Percentiles rank a stretch among this genome's conserved stretches.
Conservation (phyloP, 2,329 filamentous ascomycete species). For the Pseudocercospora cruenta region DNA sequence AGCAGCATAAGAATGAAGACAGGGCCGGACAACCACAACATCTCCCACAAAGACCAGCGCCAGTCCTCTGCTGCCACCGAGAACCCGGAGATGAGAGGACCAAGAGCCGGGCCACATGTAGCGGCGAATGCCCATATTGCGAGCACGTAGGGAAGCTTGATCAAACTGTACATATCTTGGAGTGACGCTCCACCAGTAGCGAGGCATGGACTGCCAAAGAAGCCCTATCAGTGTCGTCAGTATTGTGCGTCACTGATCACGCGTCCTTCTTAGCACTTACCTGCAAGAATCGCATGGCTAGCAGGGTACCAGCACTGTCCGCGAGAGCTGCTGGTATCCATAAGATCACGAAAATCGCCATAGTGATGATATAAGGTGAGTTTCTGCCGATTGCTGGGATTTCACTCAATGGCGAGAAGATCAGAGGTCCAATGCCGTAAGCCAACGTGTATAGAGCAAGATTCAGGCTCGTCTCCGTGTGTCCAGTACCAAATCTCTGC, state of each 20-base stretch:
- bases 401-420: constrained; percentile 70
- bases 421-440: constrained; percentile 62
- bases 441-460: constrained; percentile 58
- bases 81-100: constrained; percentile 65
- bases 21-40: constrained; percentile 64
- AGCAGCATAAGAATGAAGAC: constrained; percentile 63
- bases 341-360: constrained; percentile 69
- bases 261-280: not conserved
- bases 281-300: constrained; percentile 62
- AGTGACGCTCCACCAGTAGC: constrained; percentile 62
- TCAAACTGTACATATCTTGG: constrained; percentile 55
- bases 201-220: constrained; percentile 68
- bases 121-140: constrained; percentile 51
- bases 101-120: constrained; percentile 57
- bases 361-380: constrained; percentile 68
- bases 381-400: constrained; percentile 69
- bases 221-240: constrained; percentile 51
- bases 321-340: constrained; percentile 68
- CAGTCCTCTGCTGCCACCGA: constrained; percentile 60
- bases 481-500: constrained; percentile 56
- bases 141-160: constrained; percentile 50
- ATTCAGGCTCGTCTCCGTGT: constrained; percentile 59
- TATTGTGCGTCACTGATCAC: not conserved
- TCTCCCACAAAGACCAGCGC: constrained; percentile 68
- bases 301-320: constrained; percentile 60